Percentiles rank a stretch among this genome's conserved stretches.
Evolutionary conservation across 2,329 filamentous ascomycete genomes (phyloP).

Genomic region (Xylaria digitata): DNA sequence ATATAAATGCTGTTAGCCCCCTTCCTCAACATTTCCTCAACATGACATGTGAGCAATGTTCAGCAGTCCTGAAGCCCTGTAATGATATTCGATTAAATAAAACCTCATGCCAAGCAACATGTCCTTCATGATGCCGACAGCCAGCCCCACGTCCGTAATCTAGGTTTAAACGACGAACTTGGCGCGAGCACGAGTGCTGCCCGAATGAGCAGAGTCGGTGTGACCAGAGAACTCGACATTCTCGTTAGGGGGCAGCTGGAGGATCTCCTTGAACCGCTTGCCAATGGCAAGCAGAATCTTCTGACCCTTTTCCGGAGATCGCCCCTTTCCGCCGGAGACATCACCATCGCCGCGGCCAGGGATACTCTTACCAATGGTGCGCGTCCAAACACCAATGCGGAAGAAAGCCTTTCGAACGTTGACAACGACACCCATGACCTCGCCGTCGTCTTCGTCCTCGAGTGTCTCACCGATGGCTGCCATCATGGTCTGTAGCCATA

Average conservation of each 20-base stretch:
- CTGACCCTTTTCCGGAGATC: conserved; percentile 82
- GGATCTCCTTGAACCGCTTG: conserved; percentile 89
- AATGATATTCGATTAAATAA: not conserved
- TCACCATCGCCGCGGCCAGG: conserved; percentile 79
- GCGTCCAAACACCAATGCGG: conserved; percentile 97
- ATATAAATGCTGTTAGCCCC: conserved; percentile 23
- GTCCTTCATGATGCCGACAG: not conserved
- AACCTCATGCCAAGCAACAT: conserved; percentile 8
- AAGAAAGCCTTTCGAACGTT: conserved; percentile 99
- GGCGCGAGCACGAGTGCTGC: conserved; percentile 94
- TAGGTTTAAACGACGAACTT: conserved; percentile 81
- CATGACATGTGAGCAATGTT: conserved; percentile 2
- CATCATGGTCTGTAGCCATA: conserved; percentile 98
- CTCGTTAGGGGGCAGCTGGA: conserved; percentile 82
- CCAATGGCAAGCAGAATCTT: conserved; percentile 88
- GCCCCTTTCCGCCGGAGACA: conserved; percentile 79
- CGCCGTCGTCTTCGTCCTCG: conserved; percentile 92
- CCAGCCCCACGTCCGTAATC: not conserved
- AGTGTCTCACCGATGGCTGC: conserved; percentile 97
- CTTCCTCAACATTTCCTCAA: conserved; percentile 11
- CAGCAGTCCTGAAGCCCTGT: conserved; percentile 1
- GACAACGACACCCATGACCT: conserved; percentile 99
- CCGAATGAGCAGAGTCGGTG: conserved; percentile 90
- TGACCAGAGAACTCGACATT: conserved; percentile 95
- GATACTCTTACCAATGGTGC: conserved; percentile 87